Base-by-base conservation (phyloP, 2,329 filamentous ascomycete genomes). In the Colletotrichum brevisporum region DNA sequence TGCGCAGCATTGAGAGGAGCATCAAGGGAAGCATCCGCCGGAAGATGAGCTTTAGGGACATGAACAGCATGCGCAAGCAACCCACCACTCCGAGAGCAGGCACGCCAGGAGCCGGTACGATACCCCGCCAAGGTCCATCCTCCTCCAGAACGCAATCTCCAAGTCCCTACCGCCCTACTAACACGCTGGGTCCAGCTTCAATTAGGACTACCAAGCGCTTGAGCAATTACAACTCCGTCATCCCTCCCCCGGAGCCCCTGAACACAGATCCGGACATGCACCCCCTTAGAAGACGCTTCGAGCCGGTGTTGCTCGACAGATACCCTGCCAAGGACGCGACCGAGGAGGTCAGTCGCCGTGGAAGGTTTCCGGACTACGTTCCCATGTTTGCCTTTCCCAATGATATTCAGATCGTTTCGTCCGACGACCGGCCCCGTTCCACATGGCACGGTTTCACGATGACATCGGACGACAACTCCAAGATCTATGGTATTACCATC, bases 301-400 rank as follows among this genome's bases (percentile, higher is more conserved):
- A 99, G 79, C 96, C 96, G 8, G 95, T 97, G n/a, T 84, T 99
- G 24, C 89, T 99, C 36, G 96, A 99, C 80, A 89, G 95, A 79
- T 98, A 98, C 75, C 96, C 96, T 8, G 92, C 94, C 16, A 94
- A 94, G 78, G 89, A 90, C 72, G 92, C 94, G 77, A 86, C 90
- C 24, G 94, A 97, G 67, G 95, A 98, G 74, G 81, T 92, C 59
- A 89, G 93, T 74, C 88, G 92, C 75, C 88, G 96, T 76, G 94
- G 94, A 62, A 91, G 89, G 66, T 98, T 99, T 77, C 96, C 96
- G 1, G 96, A 99, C 78, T 99, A 98, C 76, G 94, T 99, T 18
- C 96, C 96, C 65, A 98, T 99, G 96, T 99, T 99, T 80, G 95
- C 96, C 62, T 99, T 98, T 76, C 96, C 96, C 53, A 98, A 98